Evolutionary conservation across 1,284 basidiomycete genomes (phyloP).

Genomic region (Neolentinus lepideus): DNA sequence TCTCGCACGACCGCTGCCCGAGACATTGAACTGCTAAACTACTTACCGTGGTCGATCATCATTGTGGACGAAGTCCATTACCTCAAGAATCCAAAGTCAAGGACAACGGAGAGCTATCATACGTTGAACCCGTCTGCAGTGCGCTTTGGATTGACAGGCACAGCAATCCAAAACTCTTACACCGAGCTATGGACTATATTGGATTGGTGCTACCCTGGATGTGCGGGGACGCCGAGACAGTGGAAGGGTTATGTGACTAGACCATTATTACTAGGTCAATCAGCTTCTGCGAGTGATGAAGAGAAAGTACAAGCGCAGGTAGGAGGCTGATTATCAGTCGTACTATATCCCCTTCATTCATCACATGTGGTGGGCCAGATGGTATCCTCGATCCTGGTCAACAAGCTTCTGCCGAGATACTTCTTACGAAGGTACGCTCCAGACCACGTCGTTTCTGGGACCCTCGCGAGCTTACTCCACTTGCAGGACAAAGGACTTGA

Average conservation of each 20-base stretch:
- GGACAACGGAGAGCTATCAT: conserved; percentile 58
- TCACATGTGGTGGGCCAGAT: conserved; percentile 21
- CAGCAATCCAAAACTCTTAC: conserved; percentile 82
- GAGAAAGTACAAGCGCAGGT: conserved; percentile 53
- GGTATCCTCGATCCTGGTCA: conserved; percentile 52
- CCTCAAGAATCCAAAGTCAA: conserved; percentile 65
- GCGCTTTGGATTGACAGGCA: conserved; percentile 78
- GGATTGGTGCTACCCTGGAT: conserved; percentile 73
- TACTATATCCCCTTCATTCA: neutral
- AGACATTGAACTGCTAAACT: conserved; percentile 59
- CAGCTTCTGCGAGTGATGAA: conserved; percentile 51
- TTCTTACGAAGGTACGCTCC: conserved; percentile 65
- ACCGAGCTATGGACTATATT: conserved; percentile 80
- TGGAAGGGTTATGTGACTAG: conserved; percentile 64
- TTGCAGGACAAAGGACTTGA: conserved; percentile 73
- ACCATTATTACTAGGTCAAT: conserved; percentile 66
- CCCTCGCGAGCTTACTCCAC: conserved; percentile 6
- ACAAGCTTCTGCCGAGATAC: conserved; percentile 64
- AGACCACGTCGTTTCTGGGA: neutral
- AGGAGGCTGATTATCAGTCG: conserved; percentile 13
- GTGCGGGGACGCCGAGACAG: conserved; percentile 55
- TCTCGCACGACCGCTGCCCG: conserved; percentile 63
- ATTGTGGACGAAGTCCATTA: conserved; percentile 83
- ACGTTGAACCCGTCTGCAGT: conserved; percentile 45
- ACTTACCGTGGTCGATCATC: conserved; percentile 59